Evolutionary conservation across 2,329 filamentous ascomycete species (phyloP), one percentile per base, ranked within the genome.

Genomic region (Escovopsis sp.): DNA sequence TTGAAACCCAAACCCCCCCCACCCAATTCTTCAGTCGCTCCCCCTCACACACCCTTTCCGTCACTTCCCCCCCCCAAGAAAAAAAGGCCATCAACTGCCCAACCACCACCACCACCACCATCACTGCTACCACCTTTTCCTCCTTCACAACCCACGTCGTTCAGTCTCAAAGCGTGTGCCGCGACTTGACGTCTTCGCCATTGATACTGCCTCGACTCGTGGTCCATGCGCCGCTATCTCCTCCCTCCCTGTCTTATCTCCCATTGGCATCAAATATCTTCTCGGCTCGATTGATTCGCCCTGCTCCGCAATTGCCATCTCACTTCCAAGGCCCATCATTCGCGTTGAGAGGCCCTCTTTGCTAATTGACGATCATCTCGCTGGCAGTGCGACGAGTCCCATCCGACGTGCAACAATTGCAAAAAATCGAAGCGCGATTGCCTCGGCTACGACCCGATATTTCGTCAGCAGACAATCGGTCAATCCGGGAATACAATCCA

Each of bases 361-460:
- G n/a, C n/a, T n/a, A n/a, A 39, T 51, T 58, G 53, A 54, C 51
- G 46, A 50, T 38, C 40, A 49, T 45, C 51, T 42, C 50, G 45
- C 47, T 46, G 51, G 51, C 60, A 95, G 91, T 98, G 91, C 66
- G 91, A 96, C 74, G 91, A 98, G 70, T 79, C 78, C 46, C 87
- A 94, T 62, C 91, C 91, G 16, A 79, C 81, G 45, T 98, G 91
- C 70, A 80, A 86, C 65, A 86, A 91, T 57, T 91, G 84, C 65
- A 80, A 81, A 57, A 91, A 91, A 61, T 87, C 82, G 51, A 91
- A 89, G 64, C 83, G 84, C 55, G 84, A 89, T 54, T 91, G 84
- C 56, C 59, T 87, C 39, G 84, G 84, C 42, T 91, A 91, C 73
- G 84, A 91, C 55, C 84, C 84, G 32, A 84, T 89, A 54, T 91